Evolutionary conservation across 192 early-diverging fungal genomes (phyloP), one percentile per base, ranked within the genome.

Genomic region (Linnemannia exigua): DNA sequence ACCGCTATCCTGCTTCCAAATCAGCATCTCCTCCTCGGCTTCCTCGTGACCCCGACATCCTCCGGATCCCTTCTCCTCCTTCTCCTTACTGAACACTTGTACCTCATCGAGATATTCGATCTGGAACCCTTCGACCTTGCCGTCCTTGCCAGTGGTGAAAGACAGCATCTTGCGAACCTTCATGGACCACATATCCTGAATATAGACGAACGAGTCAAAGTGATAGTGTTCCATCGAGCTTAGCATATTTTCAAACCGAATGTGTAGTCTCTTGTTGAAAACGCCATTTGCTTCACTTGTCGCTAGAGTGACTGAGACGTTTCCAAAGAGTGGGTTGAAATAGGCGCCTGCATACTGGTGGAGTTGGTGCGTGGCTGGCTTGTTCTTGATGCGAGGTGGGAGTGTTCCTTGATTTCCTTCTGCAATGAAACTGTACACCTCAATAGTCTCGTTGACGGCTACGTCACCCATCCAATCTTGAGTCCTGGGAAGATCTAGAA

Each of bases 181-280:
- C 20, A 25, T 7, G 14, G 69, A 70, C 37, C 36, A 70, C 38
- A 44, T 4, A 20, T 70, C 69, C 36, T 11, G 6, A 17, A 44
- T 37, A 44, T 44, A 20, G 38, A n/a, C n/a, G 51, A 70, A 77
- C 31, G 76, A 58, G 22, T 77, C 76, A 58, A 69, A 77, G 36
- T 77, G 76, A 41, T 77, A 77, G 44, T 77, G 76, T 47, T 77
- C 76, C 68, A 77, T 50, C 68, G 28, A 52, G 67, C 50, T 47
- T 5, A 41, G 28, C 3, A 58, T n/a, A 1, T 19, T 52, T 0
- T 35, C 0, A 25, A 70, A 54, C 46, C 6, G 67, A 36, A 77
- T 38, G 36, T 46, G 44, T 3, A 77, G 31, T 38, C 25, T 50
- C 33, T 77, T 70, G 31, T 38, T 70, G 66, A 67, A 6, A 6